Percentiles rank a stretch among this genome's conserved stretches.
Conservation (phyloP, 2,329 filamentous ascomycete species). For the Dothidotthia symphoricarpi region DNA sequence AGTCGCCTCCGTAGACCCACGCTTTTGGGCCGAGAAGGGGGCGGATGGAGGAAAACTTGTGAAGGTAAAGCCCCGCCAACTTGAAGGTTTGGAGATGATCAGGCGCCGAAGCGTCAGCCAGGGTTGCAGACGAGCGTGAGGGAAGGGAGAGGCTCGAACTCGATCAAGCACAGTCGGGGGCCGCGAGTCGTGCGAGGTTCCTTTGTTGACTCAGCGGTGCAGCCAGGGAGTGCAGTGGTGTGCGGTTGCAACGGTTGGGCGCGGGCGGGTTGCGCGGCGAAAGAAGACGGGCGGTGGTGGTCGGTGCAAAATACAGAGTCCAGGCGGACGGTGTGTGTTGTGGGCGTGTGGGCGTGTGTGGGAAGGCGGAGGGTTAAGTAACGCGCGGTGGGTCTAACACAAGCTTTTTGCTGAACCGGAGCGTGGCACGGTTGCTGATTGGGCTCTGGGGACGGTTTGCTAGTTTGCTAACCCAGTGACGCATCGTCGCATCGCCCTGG, state of each 20-base stretch:
- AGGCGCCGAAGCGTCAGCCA: slow-evolving; percentile 43
- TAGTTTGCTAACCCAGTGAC: slow-evolving; percentile 5
- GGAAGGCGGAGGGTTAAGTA: slow-evolving; percentile 14
- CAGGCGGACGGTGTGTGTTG: slow-evolving; percentile 27
- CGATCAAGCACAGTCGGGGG: slow-evolving; percentile 30
- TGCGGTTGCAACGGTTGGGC: slow-evolving; percentile 6
- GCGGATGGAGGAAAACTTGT: slow-evolving; percentile 71
- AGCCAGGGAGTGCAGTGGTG: slow-evolving; percentile 9
- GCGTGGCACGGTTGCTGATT: slow-evolving; percentile 2
- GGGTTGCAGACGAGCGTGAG: slow-evolving; percentile 11
- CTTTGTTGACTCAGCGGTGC: slow-evolving; percentile 16
- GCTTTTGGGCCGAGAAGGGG: slow-evolving; percentile 89
- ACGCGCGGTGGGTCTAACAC: slow-evolving; percentile 6
- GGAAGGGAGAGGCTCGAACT: slow-evolving; percentile 18
- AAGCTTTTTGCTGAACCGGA: slow-evolving; percentile 7
- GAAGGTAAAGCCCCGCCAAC: slow-evolving; percentile 82
- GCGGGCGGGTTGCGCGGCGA: neutral
- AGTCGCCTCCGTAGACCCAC: slow-evolving; percentile 93
- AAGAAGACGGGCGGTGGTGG: slow-evolving; percentile 1
- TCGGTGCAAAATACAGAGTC: slow-evolving; percentile 17
- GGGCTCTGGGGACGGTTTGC: too few relatives aligned
- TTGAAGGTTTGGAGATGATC: slow-evolving; percentile 65
- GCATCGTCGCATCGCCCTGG: neutral
- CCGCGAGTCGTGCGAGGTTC: slow-evolving; percentile 14
- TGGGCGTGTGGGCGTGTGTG: slow-evolving; percentile 13